Evolutionary conservation across 2,329 filamentous ascomycete genomes (phyloP).

Genomic region (Aspergillus ustus): DNA sequence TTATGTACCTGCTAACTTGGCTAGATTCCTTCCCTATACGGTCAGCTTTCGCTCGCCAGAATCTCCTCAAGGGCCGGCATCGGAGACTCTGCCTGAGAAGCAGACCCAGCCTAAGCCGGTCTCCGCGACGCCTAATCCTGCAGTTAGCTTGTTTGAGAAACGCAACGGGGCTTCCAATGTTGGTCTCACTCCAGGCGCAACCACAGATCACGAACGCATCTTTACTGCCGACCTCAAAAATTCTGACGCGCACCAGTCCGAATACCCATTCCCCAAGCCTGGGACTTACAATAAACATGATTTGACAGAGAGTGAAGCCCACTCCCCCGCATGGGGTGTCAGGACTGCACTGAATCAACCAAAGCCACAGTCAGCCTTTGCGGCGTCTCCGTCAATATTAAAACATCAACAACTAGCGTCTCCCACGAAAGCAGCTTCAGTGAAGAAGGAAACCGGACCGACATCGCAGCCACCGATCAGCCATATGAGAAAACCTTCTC

Average conservation of each 20-base stretch:
- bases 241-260: slow-evolving; percentile 30
- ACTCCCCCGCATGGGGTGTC: slow-evolving; percentile 76
- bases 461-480: slow-evolving; percentile 18
- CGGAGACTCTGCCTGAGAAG: slow-evolving; percentile 34
- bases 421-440: slow-evolving; percentile 26
- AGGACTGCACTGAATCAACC: slow-evolving; percentile 74
- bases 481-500: slow-evolving; percentile 14
- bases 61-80: slow-evolving; percentile 39
- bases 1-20: slow-evolving; percentile 3
- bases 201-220: slow-evolving; percentile 48
- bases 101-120: slow-evolving; percentile 31
- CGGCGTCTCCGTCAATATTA: slow-evolving; percentile 76
- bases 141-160: slow-evolving; percentile 42
- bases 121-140: slow-evolving; percentile 29
- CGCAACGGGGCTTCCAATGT: slow-evolving; percentile 27
- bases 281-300: slow-evolving; percentile 45
- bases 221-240: slow-evolving; percentile 37
- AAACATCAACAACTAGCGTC: slow-evolving; percentile 58
- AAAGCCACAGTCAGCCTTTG: slow-evolving; percentile 71
- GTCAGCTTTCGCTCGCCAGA: slow-evolving; percentile 76
- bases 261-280: slow-evolving; percentile 35
- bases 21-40: slow-evolving; percentile 88
- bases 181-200: slow-evolving; percentile 46
- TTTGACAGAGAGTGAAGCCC: slow-evolving; percentile 72
- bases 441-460: slow-evolving; percentile 27